phyloP scores from a whole-genome alignment of 169 alveolate species.

The Cryptosporidium canis region DNA sequence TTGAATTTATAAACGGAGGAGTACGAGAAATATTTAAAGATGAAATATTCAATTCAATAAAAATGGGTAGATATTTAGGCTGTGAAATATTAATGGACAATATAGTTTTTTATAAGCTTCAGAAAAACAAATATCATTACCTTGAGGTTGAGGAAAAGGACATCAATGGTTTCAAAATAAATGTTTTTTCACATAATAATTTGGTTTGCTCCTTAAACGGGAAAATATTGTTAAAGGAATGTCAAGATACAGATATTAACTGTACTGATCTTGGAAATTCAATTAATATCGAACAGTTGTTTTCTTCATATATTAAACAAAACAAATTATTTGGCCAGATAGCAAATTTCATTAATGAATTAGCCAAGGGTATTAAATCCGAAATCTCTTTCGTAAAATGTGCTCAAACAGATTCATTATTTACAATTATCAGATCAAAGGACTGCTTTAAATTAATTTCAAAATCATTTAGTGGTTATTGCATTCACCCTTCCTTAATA shows the following conservation, averaged over 20 bases:
- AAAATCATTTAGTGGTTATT: slow-evolving; percentile 42
- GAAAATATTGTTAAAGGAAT: background rate
- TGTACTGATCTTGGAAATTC: background rate
- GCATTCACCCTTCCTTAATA: slow-evolving; percentile 45
- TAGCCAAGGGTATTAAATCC: background rate
- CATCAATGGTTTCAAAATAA: background rate
- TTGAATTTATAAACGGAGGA: slow-evolving; percentile 50
- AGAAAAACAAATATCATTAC: background rate
- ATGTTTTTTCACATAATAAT: background rate
- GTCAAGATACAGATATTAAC: background rate
- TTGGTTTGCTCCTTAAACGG: background rate
- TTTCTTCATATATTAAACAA: background rate
- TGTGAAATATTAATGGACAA: slow-evolving; percentile 6
- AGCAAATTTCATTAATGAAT: background rate
- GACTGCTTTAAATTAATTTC: slow-evolving; percentile 32
- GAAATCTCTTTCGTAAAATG: background rate
- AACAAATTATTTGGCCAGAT: background rate
- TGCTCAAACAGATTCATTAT: background rate
- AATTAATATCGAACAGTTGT: background rate
- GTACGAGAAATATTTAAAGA: slow-evolving; percentile 6
- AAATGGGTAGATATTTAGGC: slow-evolving; percentile 22
- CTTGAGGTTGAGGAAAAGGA: background rate
- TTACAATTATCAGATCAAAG: background rate
- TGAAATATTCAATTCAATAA: slow-evolving; percentile 4
- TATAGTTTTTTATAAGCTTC: background rate